Evolutionary conservation across 1,284 basidiomycete species (phyloP).

Genomic region (Trametes sp.): DNA sequence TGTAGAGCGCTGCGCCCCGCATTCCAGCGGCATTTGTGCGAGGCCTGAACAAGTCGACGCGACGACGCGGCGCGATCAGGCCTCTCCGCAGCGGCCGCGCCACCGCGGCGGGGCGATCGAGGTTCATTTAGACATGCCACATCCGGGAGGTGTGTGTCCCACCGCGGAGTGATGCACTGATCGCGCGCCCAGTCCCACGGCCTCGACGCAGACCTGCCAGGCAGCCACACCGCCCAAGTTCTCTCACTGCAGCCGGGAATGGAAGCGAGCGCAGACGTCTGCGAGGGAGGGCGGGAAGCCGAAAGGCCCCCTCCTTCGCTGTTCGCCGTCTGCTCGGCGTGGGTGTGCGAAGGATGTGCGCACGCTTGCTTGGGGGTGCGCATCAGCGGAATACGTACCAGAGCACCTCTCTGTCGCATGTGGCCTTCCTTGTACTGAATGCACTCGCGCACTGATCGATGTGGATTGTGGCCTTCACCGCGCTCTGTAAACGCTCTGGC

Average conservation of each 20-base stretch:
- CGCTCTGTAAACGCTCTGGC: neutral
- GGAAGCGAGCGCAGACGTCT: too few species aligned
- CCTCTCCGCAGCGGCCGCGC: slow-evolving; percentile 4
- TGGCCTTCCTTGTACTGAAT: neutral
- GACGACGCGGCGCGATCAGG: neutral
- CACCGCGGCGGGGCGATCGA: slow-evolving; percentile 10
- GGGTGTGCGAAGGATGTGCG: neutral
- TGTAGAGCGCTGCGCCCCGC: neutral
- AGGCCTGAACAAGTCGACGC: neutral
- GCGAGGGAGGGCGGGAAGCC: neutral
- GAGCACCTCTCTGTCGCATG: neutral
- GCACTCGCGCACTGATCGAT: neutral
- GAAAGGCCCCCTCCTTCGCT: neutral
- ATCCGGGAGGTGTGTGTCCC: slow-evolving; percentile 14
- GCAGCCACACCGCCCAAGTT: too few species aligned
- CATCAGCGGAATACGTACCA: neutral
- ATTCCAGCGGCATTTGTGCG: neutral
- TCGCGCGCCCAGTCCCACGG: neutral
- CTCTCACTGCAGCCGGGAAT: too few species aligned
- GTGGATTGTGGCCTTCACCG: neutral
- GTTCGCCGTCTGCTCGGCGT: neutral
- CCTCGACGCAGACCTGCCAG: too few species aligned
- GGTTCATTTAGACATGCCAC: slow-evolving; percentile 17
- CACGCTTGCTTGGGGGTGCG: neutral
- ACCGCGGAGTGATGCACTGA: slow-evolving; percentile 23